Evolutionary conservation across 2,329 filamentous ascomycete species (phyloP), one percentile per base, ranked within the genome.

Genomic region (Microthyrium microscopicum): DNA sequence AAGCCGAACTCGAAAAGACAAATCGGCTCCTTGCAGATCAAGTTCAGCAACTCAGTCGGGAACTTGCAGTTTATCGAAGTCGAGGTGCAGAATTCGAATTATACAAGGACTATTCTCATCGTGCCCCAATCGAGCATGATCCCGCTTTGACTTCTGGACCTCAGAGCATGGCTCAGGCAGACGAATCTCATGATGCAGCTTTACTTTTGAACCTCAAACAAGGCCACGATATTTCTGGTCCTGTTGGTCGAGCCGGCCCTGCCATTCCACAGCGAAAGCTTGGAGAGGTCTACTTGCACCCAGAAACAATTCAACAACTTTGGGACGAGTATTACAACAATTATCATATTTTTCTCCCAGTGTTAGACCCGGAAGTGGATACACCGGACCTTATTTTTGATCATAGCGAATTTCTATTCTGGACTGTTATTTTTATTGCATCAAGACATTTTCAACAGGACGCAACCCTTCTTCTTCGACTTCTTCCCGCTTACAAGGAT

Each of bases 351-450:
- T 87, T 80, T 48, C 57, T 87, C 12, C 79, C 80, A 1, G 78
- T 87, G 46, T 66, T 87, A 42, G 77, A 74, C 45, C 64, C 71
- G 5, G 50, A 63, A n/a, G 13, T 16, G 7, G 71, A 75, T 42
- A 57, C 68, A 1, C 77, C 82, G 2, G 77, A 89, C 29, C 62
- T 73, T 37, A 89, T 81, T 50, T 78, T 78, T 47, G 68, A 74
- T 39, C 77, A 87, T 45, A 78, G 83, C 32, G 73, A 75, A 4
- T 62, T 93, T 11, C 66, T 93, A 2, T 92, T 92, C 55, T 93
- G 84, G 84, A 70, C 78, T 30, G 77, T 87, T 38, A 62, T 85
- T 29, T 70, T 77, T 22, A 74, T 84, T 35, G 79, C 79, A 16
- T 72, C 78, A 26, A 71, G 80, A 33, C 73, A 79, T 25, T 84